Base-by-base conservation (phyloP, 345 rosid genomes). In the Noccaea bulbosa region DNA sequence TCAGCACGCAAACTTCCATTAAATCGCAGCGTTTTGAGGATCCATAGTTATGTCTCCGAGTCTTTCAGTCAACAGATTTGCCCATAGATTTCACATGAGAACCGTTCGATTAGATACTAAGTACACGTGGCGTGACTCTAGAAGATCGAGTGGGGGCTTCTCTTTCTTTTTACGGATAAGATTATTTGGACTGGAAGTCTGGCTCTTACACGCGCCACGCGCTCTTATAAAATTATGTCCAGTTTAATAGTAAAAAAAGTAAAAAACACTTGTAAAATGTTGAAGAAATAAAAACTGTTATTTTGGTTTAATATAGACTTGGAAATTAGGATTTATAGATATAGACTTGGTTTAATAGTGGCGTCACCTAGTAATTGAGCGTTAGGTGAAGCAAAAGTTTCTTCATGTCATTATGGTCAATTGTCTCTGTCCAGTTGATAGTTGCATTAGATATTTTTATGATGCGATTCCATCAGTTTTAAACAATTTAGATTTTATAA, bases 41-140 rank as follows among this genome's bases (percentile, higher is more conserved):
- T 39, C 22, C n/a, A 7, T 58, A 33, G 77, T 66, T 59, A 38
- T 58, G 72, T 30, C 38, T 49, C 38, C 2, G 64, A 53, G 76
- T 71, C 44, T 44, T 48, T 7, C n/a, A 46, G 58, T 46, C 78
- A 69, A 67, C 55, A 43, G 67, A 35, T 67, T 74, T 74, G 39
- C 37, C 63, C 46, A 66, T 43, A 52, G 40, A 45, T 27, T 68
- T 53, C 43, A 10, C 20, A 6, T 2, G 1, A 2, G 0, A 45
- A 35, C 79, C 79, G 79, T 75, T 69, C 7, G 79, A 75, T 54
- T 67, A 67, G 62, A 81, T 52, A 66, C 44, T 52, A 12, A 33
- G 0, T 11, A 75, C 78, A 75, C 84, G 76, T 78, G 79, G 53
- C 32, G 14, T 34, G 0, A 11, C 44, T 55, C 2, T 0, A 4